Percentiles rank a stretch among this genome's conserved stretches.
Conservation (phyloP, 768 basidiomycete species). For the Russula emetica region DNA sequence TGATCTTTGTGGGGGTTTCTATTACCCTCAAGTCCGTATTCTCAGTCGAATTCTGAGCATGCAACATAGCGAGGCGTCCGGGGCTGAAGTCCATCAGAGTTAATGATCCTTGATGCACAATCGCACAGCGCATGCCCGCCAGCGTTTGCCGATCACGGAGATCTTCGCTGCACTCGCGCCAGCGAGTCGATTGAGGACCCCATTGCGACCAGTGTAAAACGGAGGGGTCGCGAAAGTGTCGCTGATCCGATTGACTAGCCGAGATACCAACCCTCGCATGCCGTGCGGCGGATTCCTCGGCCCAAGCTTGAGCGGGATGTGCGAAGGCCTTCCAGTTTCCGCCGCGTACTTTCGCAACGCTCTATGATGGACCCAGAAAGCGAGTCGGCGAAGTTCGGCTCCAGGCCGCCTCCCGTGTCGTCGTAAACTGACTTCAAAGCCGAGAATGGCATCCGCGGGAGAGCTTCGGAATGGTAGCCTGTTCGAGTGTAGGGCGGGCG, state of each 20-base stretch:
- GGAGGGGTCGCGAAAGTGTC: neutral
- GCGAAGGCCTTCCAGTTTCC: neutral
- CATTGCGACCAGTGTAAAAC: conserved; percentile 18
- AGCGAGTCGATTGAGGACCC: conserved; percentile 22
- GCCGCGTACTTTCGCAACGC: conserved; percentile 7
- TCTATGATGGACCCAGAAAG: conserved; percentile 21
- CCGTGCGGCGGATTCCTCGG: neutral
- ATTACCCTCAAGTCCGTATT: neutral
- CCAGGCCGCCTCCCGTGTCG: conserved; percentile 3
- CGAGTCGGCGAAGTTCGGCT: conserved; percentile 10
- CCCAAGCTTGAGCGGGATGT: neutral
- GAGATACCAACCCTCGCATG: conserved; percentile 3
- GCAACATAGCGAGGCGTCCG: conserved; percentile 14
- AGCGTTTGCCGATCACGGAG: conserved; percentile 22
- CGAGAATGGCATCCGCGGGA: conserved; percentile 15
- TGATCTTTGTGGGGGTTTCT: neutral
- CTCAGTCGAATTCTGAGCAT: neutral
- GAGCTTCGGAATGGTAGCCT: conserved; percentile 16
- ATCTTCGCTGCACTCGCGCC: conserved; percentile 13
- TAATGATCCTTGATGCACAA: conserved; percentile 13
- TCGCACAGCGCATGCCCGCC: conserved; percentile 21
- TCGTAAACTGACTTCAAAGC: conserved; percentile 18
- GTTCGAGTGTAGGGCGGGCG: conserved; percentile 3
- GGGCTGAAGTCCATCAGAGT: conserved; percentile 23
- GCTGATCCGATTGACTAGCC: conserved; percentile 4